phyloP scores from a whole-genome alignment of 2,329 filamentous ascomycete species.

The Sclerotinia subarctica region DNA sequence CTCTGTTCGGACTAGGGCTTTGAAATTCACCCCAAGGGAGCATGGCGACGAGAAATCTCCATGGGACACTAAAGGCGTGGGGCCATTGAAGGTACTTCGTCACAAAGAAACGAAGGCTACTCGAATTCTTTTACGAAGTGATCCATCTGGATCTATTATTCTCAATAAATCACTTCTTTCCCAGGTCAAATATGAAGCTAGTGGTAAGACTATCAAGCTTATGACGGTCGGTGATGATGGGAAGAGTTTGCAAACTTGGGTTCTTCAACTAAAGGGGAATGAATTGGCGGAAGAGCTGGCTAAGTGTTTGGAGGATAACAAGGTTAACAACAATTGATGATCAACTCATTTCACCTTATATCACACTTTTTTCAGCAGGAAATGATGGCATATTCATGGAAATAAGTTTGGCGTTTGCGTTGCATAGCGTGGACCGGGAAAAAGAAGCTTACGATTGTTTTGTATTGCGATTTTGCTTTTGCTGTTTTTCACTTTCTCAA shows the following conservation, averaged over 20 bases:
- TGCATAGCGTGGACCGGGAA: conserved; percentile 14
- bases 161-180: conserved; percentile 67
- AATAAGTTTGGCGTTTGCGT: conserved; percentile 6
- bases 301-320: conserved; percentile 20
- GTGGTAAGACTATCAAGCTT: conserved; percentile 59
- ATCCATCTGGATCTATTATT: conserved; percentile 69
- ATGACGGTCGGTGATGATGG: conserved; percentile 56
- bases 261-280: conserved; percentile 64
- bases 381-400: conserved; percentile 10
- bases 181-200: conserved; percentile 59
- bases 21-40: conserved; percentile 55
- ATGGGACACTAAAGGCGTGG: conserved; percentile 70
- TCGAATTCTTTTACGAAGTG: conserved; percentile 69
- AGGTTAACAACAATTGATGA: conserved; percentile 10
- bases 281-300: conserved; percentile 50
- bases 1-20: conserved; percentile 67
- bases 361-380: conserved; percentile 4
- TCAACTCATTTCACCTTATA: neutral
- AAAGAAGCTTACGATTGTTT: conserved; percentile 10
- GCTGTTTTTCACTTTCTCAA: neutral
- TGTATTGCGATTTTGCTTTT: conserved; percentile 2
- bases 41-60: conserved; percentile 48
- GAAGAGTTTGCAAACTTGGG: conserved; percentile 63
- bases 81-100: conserved; percentile 68
- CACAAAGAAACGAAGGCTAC: conserved; percentile 66